Evolutionary conservation across 192 early-diverging fungal genomes (phyloP).

Genomic region (Coemansia sp.): DNA sequence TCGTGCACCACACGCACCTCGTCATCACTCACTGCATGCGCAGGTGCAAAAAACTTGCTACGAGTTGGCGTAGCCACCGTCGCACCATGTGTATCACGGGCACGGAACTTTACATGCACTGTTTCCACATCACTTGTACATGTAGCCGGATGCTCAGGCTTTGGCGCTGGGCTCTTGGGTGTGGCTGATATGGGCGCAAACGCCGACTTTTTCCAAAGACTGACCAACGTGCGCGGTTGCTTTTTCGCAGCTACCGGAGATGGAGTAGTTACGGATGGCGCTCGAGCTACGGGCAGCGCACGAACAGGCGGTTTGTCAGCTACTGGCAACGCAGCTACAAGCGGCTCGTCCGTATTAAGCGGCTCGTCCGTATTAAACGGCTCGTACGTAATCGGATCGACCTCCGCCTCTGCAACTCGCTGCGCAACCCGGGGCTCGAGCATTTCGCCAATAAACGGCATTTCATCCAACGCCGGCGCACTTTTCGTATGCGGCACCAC

Average conservation of each 20-base stretch:
- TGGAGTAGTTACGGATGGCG: no score
- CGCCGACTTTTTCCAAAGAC: conserved; percentile 14
- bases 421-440: conserved; percentile 56
- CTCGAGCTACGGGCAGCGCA: no score
- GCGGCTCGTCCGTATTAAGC: background rate
- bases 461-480: conserved; percentile 21
- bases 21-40: background rate
- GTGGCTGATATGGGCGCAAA: conserved; percentile 17
- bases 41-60: conserved; percentile 38
- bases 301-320: no score
- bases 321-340: background rate
- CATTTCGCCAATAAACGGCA: conserved; percentile 61
- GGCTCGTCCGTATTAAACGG: conserved; percentile 38
- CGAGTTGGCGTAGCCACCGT: conserved; percentile 20
- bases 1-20: no score
- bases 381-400: conserved; percentile 63
- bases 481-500: conserved; percentile 57
- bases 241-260: background rate
- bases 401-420: conserved; percentile 61
- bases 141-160: background rate
- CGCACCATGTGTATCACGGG: conserved; percentile 8
- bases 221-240: conserved; percentile 14
- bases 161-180: background rate
- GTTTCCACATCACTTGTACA: background rate
- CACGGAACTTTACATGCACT: conserved; percentile 32